phyloP scores from a whole-genome alignment of 345 rosid species.

The Camelina hispida region DNA sequence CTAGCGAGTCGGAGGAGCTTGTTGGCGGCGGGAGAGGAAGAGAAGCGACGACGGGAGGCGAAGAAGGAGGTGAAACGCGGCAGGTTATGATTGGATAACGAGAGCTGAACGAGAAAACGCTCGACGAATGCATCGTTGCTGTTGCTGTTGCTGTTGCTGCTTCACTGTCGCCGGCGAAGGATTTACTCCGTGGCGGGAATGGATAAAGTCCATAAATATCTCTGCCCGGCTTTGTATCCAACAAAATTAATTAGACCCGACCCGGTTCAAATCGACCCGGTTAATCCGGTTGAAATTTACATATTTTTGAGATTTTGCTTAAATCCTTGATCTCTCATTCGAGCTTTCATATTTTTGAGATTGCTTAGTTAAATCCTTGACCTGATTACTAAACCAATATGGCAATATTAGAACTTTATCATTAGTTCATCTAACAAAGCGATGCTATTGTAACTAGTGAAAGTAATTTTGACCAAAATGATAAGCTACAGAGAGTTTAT shows the following conservation, averaged over 20 bases:
- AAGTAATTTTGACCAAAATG: too few species aligned
- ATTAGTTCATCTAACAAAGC: too few species aligned
- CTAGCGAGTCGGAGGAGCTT: constrained; percentile 47
- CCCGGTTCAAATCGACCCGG: constrained; percentile 1
- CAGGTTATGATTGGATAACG: constrained; percentile 57
- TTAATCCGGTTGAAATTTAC: too few species aligned
- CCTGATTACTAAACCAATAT: too few species aligned
- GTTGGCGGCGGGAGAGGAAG: constrained; percentile 38
- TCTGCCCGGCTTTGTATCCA: constrained; percentile 5
- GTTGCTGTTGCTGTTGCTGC: background rate
- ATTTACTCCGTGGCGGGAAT: constrained; percentile 51
- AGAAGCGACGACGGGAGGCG: constrained; percentile 26
- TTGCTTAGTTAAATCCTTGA: too few species aligned
- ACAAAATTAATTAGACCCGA: constrained; percentile 10
- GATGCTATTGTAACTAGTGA: too few species aligned
- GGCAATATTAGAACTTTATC: too few species aligned
- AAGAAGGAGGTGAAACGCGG: constrained; percentile 48
- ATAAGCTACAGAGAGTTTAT: too few species aligned
- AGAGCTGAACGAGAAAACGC: constrained; percentile 50
- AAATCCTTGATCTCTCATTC: too few species aligned
- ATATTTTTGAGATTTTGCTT: too few species aligned
- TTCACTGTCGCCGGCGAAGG: constrained; percentile 35
- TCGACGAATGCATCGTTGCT: constrained; percentile 52
- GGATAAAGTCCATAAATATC: constrained; percentile 46
- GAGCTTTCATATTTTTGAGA: too few species aligned